A percentile compares a stretch with the other conserved stretches of the same genome.
Evolutionary conservation across 257 asterid species (phyloP).

Genomic region (Phtheirospermum japonicum): DNA sequence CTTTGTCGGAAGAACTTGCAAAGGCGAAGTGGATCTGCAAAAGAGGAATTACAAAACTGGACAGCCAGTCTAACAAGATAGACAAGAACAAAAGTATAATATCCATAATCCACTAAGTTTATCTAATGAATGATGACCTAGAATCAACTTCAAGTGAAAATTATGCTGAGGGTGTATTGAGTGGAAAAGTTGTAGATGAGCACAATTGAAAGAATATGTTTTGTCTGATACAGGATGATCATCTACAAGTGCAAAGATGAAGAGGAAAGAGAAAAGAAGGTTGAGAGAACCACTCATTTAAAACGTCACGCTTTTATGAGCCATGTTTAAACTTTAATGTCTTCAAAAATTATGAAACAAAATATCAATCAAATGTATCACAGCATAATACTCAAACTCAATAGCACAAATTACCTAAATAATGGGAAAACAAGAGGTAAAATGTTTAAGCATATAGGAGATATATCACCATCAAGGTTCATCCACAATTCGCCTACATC

Average conservation of each 20-base stretch:
- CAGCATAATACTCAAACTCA: slow-evolving; percentile 4
- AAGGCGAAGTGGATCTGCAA: slow-evolving; percentile 60
- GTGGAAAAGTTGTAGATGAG: not conserved
- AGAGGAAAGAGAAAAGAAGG: not conserved
- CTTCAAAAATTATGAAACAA: too few species aligned
- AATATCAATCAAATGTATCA: too few species aligned
- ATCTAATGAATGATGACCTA: not conserved
- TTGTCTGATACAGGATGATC: not conserved
- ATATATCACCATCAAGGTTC: slow-evolving; percentile 88
- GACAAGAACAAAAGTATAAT: not conserved
- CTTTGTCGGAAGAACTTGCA: slow-evolving; percentile 77
- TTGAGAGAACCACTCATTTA: not conserved
- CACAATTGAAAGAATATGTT: not conserved
- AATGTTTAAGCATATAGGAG: slow-evolving; percentile 79
- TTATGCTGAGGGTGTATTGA: not conserved
- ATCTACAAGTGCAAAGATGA: not conserved
- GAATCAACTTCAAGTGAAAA: not conserved
- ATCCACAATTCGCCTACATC: slow-evolving; percentile 82
- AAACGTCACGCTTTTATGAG: not conserved
- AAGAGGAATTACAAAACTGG: slow-evolving; percentile 7
- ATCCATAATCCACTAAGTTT: not conserved
- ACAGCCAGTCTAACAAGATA: slow-evolving; percentile 14
- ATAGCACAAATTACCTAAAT: slow-evolving; percentile 42
- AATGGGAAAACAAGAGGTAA: slow-evolving; percentile 68
- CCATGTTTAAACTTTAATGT: not conserved